Conservation (phyloP, 768 basidiomycete genomes). For the Suillus luteus region DNA sequence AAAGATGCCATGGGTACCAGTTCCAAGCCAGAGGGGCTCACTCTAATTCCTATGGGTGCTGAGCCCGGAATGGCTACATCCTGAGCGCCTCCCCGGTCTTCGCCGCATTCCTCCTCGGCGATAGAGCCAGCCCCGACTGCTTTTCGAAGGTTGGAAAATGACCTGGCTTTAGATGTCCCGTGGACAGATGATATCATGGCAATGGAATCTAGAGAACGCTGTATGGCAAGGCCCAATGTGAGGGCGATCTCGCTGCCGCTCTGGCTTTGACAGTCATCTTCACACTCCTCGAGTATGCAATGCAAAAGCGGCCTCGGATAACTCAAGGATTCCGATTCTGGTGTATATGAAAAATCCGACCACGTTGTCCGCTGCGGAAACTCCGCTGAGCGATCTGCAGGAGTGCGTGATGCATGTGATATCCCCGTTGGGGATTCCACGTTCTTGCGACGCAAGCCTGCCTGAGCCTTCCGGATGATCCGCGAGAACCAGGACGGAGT, state of each 20-base stretch:
- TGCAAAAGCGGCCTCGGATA: constrained; percentile 23
- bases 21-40: constrained; percentile 14
- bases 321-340: constrained; percentile 20
- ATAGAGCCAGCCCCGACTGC: neutral
- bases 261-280: constrained; percentile 28
- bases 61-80: neutral
- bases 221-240: constrained; percentile 18
- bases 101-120: constrained; percentile 3
- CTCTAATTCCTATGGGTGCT: constrained; percentile 23
- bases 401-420: neutral
- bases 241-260: constrained; percentile 16
- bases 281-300: constrained; percentile 34
- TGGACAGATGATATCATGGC: constrained; percentile 8
- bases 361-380: constrained; percentile 28
- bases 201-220: constrained; percentile 17
- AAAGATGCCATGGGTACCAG: constrained; percentile 28
- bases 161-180: constrained; percentile 2
- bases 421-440: neutral
- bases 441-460: neutral
- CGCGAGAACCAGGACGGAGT: neutral
- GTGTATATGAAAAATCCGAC: constrained; percentile 30
- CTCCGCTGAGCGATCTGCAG: constrained; percentile 1
- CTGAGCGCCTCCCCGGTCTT: constrained; percentile 17
- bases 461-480: neutral
- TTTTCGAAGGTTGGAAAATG: neutral